Base-by-base conservation (phyloP, 345 rosid genomes). In the Orychophragmus violaceus region DNA sequence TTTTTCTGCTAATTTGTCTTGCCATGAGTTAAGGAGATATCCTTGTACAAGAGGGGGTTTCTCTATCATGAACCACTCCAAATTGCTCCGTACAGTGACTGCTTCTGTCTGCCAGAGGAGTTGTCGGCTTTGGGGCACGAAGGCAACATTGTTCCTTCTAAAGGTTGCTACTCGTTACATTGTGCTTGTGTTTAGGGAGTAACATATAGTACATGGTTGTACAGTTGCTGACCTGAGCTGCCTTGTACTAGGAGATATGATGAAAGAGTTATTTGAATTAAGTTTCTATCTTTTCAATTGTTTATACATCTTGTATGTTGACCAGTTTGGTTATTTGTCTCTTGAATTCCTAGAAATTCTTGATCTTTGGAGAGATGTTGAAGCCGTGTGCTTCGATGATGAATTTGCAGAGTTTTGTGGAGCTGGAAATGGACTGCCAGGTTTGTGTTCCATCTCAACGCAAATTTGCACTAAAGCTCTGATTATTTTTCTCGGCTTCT, bases 391-490 rank as follows among this genome's bases (percentile, higher is more conserved):
- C 79, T 89, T 92, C 49, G 98, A 92, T 79, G 98, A n/a, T n/a
- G n/a, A n/a, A n/a, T n/a, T n/a, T n/a, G n/a, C n/a, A n/a, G n/a
- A n/a, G n/a, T n/a, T n/a, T n/a, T n/a, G n/a, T n/a, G n/a, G n/a
- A n/a, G n/a, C n/a, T n/a, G n/a, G n/a, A n/a, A n/a, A n/a, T 92
- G 74, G 98, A 92, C 80, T 87, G 98, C 81, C 89, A 97, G 5
- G 98, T 89, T 23, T 92, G 98, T 64, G 77, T 30, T 50, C 54
- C 48, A 45, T 48, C 56, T 10, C 35, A n/a, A 52, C 16, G 19
- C 18, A 16, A 2, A n/a, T n/a, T 45, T 45, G 35, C 23, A 3
- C 22, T 32, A 74, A 30, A 59, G 32, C 18, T 62, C 2, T 71
- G 14, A 21, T 36, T 60, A n/a, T 54, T 50, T 66, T 46, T 14